Evolutionary conservation across 2,329 filamentous ascomycete species (phyloP).

Genomic region (Zymoseptoria ardabiliae): DNA sequence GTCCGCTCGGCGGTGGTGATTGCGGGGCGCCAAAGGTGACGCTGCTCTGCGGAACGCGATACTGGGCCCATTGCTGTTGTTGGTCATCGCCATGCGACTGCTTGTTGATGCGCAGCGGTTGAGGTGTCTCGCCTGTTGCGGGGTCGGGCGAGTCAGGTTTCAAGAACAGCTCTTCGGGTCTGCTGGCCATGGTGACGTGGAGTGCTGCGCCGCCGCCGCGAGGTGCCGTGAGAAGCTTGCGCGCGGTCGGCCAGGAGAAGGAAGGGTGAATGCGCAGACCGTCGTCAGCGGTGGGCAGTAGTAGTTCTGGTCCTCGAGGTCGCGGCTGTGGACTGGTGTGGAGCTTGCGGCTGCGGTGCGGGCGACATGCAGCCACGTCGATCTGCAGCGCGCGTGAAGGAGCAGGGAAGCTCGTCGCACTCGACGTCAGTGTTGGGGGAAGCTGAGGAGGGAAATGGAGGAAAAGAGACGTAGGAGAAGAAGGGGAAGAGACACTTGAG

Average conservation of each 20-base stretch:
- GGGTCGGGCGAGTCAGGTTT: conserved; percentile 10
- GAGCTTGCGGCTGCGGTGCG: background rate
- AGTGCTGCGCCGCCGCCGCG: background rate
- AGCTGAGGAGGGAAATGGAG: background rate
- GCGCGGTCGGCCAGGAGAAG: background rate
- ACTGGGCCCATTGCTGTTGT: conserved; percentile 29
- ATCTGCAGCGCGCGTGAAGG: background rate
- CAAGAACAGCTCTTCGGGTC: conserved; percentile 19
- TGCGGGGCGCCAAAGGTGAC: conserved; percentile 25
- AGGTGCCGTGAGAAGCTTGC: background rate
- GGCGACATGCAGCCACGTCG: background rate
- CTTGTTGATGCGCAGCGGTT: conserved; percentile 28
- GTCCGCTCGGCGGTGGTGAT: conserved; percentile 26
- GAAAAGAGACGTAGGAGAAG: background rate
- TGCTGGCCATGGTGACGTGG: conserved; percentile 10
- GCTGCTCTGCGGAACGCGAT: conserved; percentile 25
- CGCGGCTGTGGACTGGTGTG: background rate
- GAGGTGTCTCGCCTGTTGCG: conserved; percentile 19
- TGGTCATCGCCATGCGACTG: conserved; percentile 18
- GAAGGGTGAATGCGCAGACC: background rate
- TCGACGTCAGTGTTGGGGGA: background rate
- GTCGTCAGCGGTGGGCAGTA: background rate
- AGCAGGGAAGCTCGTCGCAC: background rate
- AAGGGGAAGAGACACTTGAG: too few species aligned
- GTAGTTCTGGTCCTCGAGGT: too few species aligned